phyloP scores from a whole-genome alignment of 192 early-diverging fungal genomes.

The Backusella parvicylindrica region DNA sequence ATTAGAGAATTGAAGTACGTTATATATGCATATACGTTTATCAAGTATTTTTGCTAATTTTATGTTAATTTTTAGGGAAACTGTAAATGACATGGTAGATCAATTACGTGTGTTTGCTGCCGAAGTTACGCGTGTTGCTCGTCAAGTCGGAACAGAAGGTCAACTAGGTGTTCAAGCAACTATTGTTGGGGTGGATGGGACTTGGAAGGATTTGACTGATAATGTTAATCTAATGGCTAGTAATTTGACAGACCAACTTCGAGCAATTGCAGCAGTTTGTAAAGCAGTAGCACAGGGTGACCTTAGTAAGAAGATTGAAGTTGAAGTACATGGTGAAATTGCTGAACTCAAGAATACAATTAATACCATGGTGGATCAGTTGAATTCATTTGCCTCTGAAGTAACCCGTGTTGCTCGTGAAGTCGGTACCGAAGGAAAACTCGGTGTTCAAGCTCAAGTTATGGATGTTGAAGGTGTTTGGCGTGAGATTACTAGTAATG shows the following conservation, averaged over 20 bases:
- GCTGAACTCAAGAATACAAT: constrained; percentile 58
- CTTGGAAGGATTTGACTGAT: constrained; percentile 55
- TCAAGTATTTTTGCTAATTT: too few relatives aligned
- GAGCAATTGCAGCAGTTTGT: constrained; percentile 52
- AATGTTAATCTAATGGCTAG: constrained; percentile 57
- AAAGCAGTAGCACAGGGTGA: constrained; percentile 52
- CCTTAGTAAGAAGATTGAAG: constrained; percentile 43
- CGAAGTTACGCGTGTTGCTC: constrained; percentile 59
- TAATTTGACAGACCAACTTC: constrained; percentile 48
- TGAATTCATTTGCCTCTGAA: constrained; percentile 57
- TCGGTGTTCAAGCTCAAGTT: constrained; percentile 74
- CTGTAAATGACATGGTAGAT: constrained; percentile 47
- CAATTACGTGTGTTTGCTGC: constrained; percentile 52
- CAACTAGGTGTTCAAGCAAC: constrained; percentile 57
- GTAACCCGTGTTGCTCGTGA: constrained; percentile 58
- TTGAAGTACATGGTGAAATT: constrained; percentile 52
- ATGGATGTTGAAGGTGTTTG: constrained; percentile 68
- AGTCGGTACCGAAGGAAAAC: constrained; percentile 66
- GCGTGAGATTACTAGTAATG: constrained; percentile 69
- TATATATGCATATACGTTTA: not conserved
- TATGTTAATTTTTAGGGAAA: not conserved
- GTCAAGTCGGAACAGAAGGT: constrained; percentile 60
- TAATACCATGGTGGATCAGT: constrained; percentile 57
- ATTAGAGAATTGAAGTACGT: constrained; percentile 1
- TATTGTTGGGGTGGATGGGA: constrained; percentile 49